Percentiles rank a stretch among this genome's conserved stretches.
Conservation (phyloP, 257 asterid species). For the Mentha longifolia region DNA sequence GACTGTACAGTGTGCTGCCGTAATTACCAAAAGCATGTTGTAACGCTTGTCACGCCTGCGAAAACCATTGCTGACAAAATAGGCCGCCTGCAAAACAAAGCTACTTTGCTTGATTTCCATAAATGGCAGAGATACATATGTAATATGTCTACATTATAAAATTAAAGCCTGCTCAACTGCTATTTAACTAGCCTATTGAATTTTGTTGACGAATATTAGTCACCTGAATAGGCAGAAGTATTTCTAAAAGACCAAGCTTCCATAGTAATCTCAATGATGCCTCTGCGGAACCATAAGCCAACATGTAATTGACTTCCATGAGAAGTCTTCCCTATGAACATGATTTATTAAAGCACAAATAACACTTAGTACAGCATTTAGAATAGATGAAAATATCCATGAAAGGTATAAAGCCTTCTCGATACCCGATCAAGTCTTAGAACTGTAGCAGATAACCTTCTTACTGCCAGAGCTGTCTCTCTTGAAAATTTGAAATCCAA, state of each 20-base stretch:
- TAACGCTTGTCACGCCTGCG: constrained; percentile 75
- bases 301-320: constrained; percentile 92
- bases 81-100: constrained; percentile 75
- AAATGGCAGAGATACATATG: constrained; percentile 16
- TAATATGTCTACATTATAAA: constrained; percentile 18
- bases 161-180: constrained; percentile 20
- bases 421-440: constrained; percentile 75
- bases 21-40: constrained; percentile 84
- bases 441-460: constrained; percentile 56
- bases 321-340: constrained; percentile 75
- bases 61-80: constrained; percentile 68
- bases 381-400: constrained; percentile 26
- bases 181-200: background rate
- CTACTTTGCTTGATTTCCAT: constrained; percentile 20
- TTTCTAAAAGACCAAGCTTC: constrained; percentile 81
- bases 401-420: constrained; percentile 15
- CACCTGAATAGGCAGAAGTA: constrained; percentile 84
- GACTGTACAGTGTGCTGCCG: constrained; percentile 22
- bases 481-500: constrained; percentile 65
- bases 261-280: constrained; percentile 81
- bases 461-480: constrained; percentile 70
- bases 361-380: background rate
- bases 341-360: constrained; percentile 11
- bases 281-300: constrained; percentile 92
- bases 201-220: constrained; percentile 1